Evolutionary conservation across 2,329 filamentous ascomycete genomes (phyloP).

Genomic region (Kalaharituber pfeilii): DNA sequence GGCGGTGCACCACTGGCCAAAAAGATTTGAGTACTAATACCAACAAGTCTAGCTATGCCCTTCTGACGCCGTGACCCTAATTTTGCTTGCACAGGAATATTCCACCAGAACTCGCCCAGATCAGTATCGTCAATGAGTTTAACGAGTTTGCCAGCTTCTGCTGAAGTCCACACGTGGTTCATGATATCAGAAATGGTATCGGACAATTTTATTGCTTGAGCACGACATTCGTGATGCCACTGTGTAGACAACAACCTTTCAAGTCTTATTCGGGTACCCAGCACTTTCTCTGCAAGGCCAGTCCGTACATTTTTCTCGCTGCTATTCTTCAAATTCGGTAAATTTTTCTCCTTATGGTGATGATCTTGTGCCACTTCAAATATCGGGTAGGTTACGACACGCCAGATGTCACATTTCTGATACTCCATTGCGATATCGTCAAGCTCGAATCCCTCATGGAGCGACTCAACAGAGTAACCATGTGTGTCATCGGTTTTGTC

Average conservation of each 20-base stretch:
- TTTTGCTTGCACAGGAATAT: not conserved
- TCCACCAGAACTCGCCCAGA: not conserved
- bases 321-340: not conserved
- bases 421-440: not conserved
- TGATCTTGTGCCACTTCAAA: not conserved
- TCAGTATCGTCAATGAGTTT: not conserved
- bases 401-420: not conserved
- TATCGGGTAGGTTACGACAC: not conserved
- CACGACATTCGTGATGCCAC: not conserved
- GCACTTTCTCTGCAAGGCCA: not conserved
- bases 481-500: not conserved
- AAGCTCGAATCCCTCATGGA: not conserved
- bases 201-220: not conserved
- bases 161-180: not conserved
- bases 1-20: too few species aligned
- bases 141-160: not conserved
- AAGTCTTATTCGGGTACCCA: not conserved
- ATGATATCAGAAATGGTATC: not conserved
- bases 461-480: not conserved
- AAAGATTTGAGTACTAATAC: too few species aligned
- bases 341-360: not conserved
- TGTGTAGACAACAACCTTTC: not conserved
- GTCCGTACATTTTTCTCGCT: too few species aligned
- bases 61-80: not conserved
- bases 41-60: too few species aligned